phyloP scores from a whole-genome alignment of 2,329 filamentous ascomycete species.

The Tympanopsis confertula region DNA sequence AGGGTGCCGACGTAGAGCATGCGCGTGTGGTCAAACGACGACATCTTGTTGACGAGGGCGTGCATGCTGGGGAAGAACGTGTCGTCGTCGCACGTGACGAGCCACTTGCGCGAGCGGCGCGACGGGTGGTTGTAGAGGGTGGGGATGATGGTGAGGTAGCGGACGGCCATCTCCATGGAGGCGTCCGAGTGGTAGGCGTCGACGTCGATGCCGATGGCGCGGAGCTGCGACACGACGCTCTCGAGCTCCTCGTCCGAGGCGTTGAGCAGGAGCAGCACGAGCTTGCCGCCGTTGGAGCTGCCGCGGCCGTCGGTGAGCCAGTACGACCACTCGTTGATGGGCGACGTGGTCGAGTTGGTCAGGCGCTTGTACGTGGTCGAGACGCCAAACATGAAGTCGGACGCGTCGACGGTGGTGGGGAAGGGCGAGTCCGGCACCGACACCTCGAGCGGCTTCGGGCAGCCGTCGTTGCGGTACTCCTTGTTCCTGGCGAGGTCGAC shows the following conservation, averaged over 20 bases:
- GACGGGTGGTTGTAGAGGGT: constrained; percentile 36
- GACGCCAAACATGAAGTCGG: constrained; percentile 46
- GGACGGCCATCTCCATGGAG: constrained; percentile 42
- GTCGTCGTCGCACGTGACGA: constrained; percentile 48
- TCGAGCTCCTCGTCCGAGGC: constrained; percentile 37
- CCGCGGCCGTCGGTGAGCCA: constrained; percentile 46
- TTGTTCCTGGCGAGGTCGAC: constrained; percentile 32
- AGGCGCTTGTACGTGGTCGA: constrained; percentile 45
- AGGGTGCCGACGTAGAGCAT: constrained; percentile 43
- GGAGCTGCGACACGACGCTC: constrained; percentile 32
- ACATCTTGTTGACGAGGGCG: constrained; percentile 33
- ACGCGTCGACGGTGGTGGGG: constrained; percentile 37
- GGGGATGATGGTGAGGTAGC: constrained; percentile 42
- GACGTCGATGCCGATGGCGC: constrained; percentile 38
- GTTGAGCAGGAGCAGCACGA: constrained; percentile 40
- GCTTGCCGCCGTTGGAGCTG: constrained; percentile 42
- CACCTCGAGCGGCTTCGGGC: constrained; percentile 35
- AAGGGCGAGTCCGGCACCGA: constrained; percentile 36
- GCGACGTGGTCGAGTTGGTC: constrained; percentile 34
- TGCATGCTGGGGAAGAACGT: constrained; percentile 49
- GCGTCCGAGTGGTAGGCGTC: constrained; percentile 43
- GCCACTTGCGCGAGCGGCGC: constrained; percentile 25
- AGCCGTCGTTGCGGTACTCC: constrained; percentile 26
- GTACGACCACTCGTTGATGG: constrained; percentile 46
- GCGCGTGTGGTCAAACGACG: constrained; percentile 31